These are phyloP conservation scores for Globisporangium lucens DNA, from an alignment of 352 stramenopile species.

Conservation along the genomic window DNA sequence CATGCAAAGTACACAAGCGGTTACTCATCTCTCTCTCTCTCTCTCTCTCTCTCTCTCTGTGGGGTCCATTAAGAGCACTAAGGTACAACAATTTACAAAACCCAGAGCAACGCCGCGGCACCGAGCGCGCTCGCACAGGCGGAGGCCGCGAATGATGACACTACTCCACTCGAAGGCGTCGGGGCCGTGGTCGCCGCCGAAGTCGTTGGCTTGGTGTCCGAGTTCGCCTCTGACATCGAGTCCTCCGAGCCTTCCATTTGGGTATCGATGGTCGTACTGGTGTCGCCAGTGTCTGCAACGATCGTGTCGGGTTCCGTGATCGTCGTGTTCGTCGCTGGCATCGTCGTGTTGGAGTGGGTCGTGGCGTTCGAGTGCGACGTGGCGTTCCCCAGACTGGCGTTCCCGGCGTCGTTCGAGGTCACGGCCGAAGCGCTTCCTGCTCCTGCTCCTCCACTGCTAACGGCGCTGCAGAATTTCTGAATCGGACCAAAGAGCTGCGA, in stretches of 20 bases:
- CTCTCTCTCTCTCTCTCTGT: too few species aligned
- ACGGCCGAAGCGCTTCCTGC: background rate
- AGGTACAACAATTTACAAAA: background rate
- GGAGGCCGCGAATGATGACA: background rate
- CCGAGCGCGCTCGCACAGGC: background rate
- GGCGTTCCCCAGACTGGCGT: too few species aligned
- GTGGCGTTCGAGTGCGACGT: too few species aligned
- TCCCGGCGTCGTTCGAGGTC: background rate
- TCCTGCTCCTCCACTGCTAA: too few species aligned
- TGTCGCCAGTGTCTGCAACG: too few species aligned
- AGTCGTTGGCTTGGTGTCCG: background rate
- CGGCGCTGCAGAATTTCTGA: conserved; percentile 1
- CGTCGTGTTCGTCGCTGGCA: background rate
- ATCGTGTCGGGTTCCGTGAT: too few species aligned
- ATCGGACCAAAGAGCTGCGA: conserved; percentile 12
- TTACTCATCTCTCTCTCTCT: too few species aligned
- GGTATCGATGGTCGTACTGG: too few species aligned
- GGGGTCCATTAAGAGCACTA: too few species aligned
- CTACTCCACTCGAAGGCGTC: background rate
- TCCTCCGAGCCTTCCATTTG: background rate
- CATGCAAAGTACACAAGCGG: too few species aligned
- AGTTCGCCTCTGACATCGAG: background rate
- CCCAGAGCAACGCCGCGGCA: background rate
- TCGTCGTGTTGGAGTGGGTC: too few species aligned
- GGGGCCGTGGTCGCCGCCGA: background rate